Evolutionary conservation across 1,139 yeast species (phyloP).

Genomic region (Arxiozyma slooffiae): DNA sequence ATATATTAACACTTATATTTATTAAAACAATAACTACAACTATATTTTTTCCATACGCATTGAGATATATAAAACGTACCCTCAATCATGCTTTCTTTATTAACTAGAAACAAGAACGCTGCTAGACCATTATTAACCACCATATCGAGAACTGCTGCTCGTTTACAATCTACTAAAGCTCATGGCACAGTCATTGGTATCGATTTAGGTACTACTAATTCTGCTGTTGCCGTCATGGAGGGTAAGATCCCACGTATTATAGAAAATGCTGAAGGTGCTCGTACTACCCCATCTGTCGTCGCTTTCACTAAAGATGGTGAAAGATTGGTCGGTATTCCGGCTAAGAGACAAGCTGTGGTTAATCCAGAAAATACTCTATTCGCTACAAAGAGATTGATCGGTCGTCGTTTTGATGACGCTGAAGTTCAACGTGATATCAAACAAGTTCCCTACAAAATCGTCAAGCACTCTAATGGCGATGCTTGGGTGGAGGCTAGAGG

Average conservation of each 20-base stretch:
- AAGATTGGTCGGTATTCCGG: conserved; percentile 95
- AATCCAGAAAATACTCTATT: conserved; percentile 96
- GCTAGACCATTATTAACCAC: conserved; percentile 15
- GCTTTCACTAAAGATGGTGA: conserved; percentile 96
- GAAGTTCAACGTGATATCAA: conserved; percentile 96
- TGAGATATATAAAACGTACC: no score
- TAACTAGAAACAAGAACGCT: conserved; percentile 18
- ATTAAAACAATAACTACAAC: no score
- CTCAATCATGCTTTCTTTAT: conserved; percentile 11
- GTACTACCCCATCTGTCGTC: conserved; percentile 97
- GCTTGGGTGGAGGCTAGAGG: conserved; percentile 99
- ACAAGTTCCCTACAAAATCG: conserved; percentile 95
- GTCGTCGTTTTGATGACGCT: conserved; percentile 91
- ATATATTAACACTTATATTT: no score
- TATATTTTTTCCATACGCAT: no score
- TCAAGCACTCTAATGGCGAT: conserved; percentile 93
- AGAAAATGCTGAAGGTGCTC: conserved; percentile 97
- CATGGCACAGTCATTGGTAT: conserved; percentile 89
- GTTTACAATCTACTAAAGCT: conserved; percentile 42
- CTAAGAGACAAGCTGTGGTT: conserved; percentile 97
- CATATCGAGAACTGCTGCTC: conserved; percentile 20
- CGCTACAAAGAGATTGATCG: conserved; percentile 97
- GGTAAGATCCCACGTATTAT: conserved; percentile 94
- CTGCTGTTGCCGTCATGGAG: conserved; percentile 97
- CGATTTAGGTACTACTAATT: conserved; percentile 98